Evolutionary conservation across 2,329 filamentous ascomycete genomes (phyloP).

Genomic region (Colletotrichum ledebouriae): DNA sequence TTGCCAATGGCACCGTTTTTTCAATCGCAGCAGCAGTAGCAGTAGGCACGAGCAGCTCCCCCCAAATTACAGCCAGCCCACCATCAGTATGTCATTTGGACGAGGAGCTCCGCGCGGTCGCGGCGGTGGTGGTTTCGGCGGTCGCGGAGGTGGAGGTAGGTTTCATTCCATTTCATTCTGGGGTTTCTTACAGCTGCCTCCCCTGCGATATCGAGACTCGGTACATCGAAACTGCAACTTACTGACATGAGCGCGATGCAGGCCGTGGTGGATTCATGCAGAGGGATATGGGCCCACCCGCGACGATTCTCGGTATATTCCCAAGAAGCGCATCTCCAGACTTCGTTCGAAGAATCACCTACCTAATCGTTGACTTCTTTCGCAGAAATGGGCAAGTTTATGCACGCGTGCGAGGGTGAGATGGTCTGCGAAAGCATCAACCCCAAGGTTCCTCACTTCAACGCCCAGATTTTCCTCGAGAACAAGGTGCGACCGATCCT

Average conservation of each 20-base stretch:
- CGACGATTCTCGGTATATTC: slow-evolving; percentile 42
- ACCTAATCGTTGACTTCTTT: slow-evolving; percentile 32
- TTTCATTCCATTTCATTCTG: not conserved
- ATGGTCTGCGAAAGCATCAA: slow-evolving; percentile 98
- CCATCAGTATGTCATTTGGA: slow-evolving; percentile 43
- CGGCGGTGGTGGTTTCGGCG: slow-evolving; percentile 43
- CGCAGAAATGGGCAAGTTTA: slow-evolving; percentile 90
- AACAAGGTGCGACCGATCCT: slow-evolving; percentile 79
- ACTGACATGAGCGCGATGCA: slow-evolving; percentile 24
- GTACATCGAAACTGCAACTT: not conserved
- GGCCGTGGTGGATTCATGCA: slow-evolving; percentile 43
- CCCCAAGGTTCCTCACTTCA: slow-evolving; percentile 98
- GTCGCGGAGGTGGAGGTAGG: slow-evolving; percentile 41
- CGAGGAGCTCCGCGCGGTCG: slow-evolving; percentile 44
- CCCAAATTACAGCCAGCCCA: slow-evolving; percentile 29
- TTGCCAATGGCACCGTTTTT: slow-evolving; percentile 22
- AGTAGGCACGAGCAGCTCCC: slow-evolving; percentile 34
- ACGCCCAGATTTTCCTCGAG: slow-evolving; percentile 98
- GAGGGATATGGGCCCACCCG: slow-evolving; percentile 43
- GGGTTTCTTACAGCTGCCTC: not conserved
- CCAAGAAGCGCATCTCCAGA: not conserved
- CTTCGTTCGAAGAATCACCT: not conserved
- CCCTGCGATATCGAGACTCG: slow-evolving; percentile 6
- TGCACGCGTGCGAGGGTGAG: slow-evolving; percentile 96
- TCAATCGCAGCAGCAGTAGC: slow-evolving; percentile 28